Conservation (phyloP, 2,329 filamentous ascomycete species). For the Cladosporium colombiae region DNA sequence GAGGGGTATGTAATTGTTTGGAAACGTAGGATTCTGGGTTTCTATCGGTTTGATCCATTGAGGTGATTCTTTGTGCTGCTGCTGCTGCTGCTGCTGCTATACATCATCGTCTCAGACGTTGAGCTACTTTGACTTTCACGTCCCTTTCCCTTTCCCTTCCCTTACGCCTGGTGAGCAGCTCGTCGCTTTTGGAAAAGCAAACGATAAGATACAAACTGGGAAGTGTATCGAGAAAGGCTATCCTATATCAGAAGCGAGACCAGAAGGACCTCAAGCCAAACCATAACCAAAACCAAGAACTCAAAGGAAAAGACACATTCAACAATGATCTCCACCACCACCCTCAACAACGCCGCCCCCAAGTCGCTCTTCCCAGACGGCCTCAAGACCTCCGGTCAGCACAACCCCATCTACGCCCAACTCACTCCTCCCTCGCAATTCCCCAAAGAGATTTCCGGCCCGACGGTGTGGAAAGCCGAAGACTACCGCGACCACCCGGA, state of each 20-base stretch:
- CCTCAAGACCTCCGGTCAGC: slow-evolving; percentile 68
- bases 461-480: slow-evolving; percentile 67
- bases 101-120: no score
- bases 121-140: neutral
- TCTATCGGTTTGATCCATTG: neutral
- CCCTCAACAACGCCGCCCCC: slow-evolving; percentile 33
- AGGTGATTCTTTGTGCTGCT: no score
- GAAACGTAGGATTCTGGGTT: neutral
- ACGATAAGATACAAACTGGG: no score
- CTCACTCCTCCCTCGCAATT: slow-evolving; percentile 68
- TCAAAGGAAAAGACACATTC: no score
- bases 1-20: no score
- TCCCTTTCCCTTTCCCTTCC: neutral
- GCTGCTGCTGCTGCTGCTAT: no score
- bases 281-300: neutral
- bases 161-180: neutral
- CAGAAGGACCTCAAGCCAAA: neutral
- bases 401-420: slow-evolving; percentile 64
- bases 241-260: no score
- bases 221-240: no score
- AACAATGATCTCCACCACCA: no score
- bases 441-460: slow-evolving; percentile 67
- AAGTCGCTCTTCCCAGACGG: slow-evolving; percentile 60
- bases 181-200: no score
- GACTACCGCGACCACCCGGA: slow-evolving; percentile 63